These are phyloP conservation scores for Tubosaeta sp. DNA, from an alignment of 768 basidiomycete species.

Conservation along the genomic window DNA sequence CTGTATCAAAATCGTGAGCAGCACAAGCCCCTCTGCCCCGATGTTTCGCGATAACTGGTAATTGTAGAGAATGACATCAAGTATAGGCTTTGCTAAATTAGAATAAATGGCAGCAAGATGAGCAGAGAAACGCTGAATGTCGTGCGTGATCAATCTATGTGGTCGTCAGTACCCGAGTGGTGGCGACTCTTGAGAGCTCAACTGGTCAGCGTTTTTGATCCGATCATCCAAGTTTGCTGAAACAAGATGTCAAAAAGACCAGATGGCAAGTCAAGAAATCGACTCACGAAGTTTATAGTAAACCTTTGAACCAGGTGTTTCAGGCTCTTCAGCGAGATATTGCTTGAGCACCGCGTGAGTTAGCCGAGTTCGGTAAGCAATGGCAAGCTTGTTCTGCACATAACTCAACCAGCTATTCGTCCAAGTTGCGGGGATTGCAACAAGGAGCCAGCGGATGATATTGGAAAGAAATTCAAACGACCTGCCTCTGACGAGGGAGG, in stretches of 20 bases:
- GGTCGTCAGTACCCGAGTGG: slow-evolving; percentile 8
- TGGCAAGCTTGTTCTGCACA: slow-evolving; percentile 88
- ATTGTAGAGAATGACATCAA: slow-evolving; percentile 94
- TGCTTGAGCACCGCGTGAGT: slow-evolving; percentile 78
- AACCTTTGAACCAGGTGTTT: slow-evolving; percentile 68
- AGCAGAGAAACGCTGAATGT: slow-evolving; percentile 88
- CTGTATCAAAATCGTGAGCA: slow-evolving; percentile 83
- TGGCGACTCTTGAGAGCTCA: slow-evolving; percentile 16
- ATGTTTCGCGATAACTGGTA: slow-evolving; percentile 92
- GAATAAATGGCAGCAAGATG: slow-evolving; percentile 92
- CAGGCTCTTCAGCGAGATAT: slow-evolving; percentile 74
- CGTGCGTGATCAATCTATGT: slow-evolving; percentile 86
- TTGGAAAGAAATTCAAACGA: slow-evolving; percentile 76
- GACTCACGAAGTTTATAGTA: slow-evolving; percentile 88
- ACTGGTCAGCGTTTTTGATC: slow-evolving; percentile 96
- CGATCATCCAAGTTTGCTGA: slow-evolving; percentile 91
- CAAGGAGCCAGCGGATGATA: slow-evolving; percentile 84
- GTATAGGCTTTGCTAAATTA: slow-evolving; percentile 88
- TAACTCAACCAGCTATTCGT: slow-evolving; percentile 91
- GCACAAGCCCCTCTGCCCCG: slow-evolving; percentile 86
- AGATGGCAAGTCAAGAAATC: background rate
- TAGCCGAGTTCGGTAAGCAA: slow-evolving; percentile 82
- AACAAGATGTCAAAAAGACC: slow-evolving; percentile 1
- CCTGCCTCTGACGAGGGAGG: slow-evolving; percentile 86
- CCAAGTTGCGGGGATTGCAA: slow-evolving; percentile 92